phyloP scores from a whole-genome alignment of 2,329 filamentous ascomycete genomes.

The Pseudonectria foliicola region DNA sequence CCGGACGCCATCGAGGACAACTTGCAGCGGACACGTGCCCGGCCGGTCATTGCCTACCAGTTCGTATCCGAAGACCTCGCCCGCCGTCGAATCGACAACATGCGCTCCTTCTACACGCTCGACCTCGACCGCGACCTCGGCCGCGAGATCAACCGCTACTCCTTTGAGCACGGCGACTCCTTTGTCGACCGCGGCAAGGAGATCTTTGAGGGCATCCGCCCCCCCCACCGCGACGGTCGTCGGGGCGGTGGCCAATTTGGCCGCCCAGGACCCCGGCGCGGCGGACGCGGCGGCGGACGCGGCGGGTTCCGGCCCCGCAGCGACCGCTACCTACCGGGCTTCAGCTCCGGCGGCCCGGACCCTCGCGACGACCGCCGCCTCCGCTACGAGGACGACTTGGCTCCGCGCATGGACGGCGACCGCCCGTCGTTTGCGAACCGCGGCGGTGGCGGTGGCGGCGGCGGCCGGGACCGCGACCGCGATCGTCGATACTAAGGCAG shows the following conservation, averaged over 20 bases:
- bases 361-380: slow-evolving; percentile 16
- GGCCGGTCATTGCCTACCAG: slow-evolving; percentile 38
- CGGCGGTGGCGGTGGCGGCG: too few relatives aligned
- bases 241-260: slow-evolving; percentile 1
- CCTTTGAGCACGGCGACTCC: slow-evolving; percentile 58
- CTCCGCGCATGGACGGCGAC: slow-evolving; percentile 11
- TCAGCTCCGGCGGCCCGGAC: slow-evolving; percentile 11
- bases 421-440: slow-evolving; percentile 3
- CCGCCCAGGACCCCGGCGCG: slow-evolving; percentile 30
- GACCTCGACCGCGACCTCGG: slow-evolving; percentile 35
- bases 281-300: slow-evolving; percentile 22
- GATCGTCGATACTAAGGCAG: slow-evolving; percentile 6
- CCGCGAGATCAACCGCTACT: slow-evolving; percentile 58
- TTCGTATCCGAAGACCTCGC: slow-evolving; percentile 60
- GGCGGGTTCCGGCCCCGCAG: slow-evolving; percentile 23
- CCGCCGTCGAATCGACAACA: slow-evolving; percentile 54
- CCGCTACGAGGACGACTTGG: slow-evolving; percentile 12
- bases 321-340: slow-evolving; percentile 28
- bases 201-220: slow-evolving; percentile 57
- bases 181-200: slow-evolving; percentile 70
- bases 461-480: too few relatives aligned
- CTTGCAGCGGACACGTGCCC: slow-evolving; percentile 31
- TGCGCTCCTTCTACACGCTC: slow-evolving; percentile 40
- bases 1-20: slow-evolving; percentile 22
- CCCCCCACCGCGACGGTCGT: slow-evolving; percentile 43